Evolutionary conservation across 495 filamentous ascomycete genomes (phyloP), one percentile per base, ranked within the genome.

Genomic region (Oidiodendron maius): DNA sequence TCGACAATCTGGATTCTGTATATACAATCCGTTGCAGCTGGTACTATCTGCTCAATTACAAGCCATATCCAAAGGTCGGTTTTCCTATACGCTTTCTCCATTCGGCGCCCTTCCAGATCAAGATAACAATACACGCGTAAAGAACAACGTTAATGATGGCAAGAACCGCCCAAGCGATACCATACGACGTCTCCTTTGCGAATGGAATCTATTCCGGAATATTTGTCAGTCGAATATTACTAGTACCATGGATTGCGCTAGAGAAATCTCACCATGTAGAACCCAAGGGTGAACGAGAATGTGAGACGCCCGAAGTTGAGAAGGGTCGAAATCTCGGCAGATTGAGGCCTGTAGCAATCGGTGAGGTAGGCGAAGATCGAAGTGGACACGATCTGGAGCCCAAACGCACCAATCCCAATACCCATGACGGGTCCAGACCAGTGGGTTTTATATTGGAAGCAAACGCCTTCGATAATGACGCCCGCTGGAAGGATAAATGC

Each of bases 331-430:
- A 64, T 58, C 54, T 70, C 67, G 0, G 64, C 56, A 26, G 64
- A 60, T 22, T 43, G 18, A 25, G 66, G 61, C 44, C 61, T 61
- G 41, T 71, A 69, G 38, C 60, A 65, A 41, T 70, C 60, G 5
- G 55, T 59, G 20, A 37, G 36, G 40, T 64, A 67, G 15, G 61
- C 53, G 48, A 52, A 64, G 4, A 57, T 51, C 11, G 48, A 55
- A 0, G 64, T 65, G 1, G 58, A 49, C 23, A 56, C 50, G n/a
- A 61, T 52, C 54, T 67, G 62, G 26, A 64, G 44, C 2, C 64
- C 64, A 34, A 67, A 53, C 4, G 50, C 51, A n/a, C 49, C 58
- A 22, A 64, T 58, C 6, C 44, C 49, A 20, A 65, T 63, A n/a
- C 64, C 62, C 0, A 67, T 21, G 6, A 58, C 50, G 2, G 55